Evolutionary conservation across 2,329 filamentous ascomycete genomes (phyloP).

Genomic region (Sclerotinia spermophila): DNA sequence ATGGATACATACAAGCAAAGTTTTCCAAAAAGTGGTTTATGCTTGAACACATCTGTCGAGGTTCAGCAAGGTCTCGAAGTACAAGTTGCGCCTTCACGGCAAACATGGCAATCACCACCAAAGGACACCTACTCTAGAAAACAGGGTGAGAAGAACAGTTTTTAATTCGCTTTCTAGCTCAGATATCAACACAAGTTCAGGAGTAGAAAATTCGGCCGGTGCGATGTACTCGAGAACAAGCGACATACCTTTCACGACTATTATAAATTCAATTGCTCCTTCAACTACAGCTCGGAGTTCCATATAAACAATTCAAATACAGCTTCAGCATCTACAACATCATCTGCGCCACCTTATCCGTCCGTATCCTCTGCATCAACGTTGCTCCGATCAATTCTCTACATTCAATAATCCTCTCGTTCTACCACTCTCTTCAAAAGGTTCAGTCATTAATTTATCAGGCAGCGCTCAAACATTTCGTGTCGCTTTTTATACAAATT

Average conservation of each 20-base stretch:
- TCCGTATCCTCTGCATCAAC: neutral
- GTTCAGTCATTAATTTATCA: neutral
- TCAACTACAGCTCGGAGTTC: neutral
- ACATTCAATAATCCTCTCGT: neutral
- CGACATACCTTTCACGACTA: neutral
- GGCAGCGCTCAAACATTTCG: conserved; percentile 4
- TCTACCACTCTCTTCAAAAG: neutral
- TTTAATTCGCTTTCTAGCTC: neutral
- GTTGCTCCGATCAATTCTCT: neutral
- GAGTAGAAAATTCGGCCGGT: neutral
- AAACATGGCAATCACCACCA: neutral
- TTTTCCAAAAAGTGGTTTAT: neutral
- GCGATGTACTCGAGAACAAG: neutral
- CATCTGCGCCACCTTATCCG: neutral
- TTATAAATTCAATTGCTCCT: neutral
- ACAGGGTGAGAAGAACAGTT: neutral
- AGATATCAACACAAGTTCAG: neutral
- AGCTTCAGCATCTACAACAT: neutral
- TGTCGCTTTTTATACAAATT: conserved; percentile 18
- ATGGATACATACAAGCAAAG: neutral
- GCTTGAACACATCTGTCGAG: neutral
- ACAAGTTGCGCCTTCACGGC: neutral
- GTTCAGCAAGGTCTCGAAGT: neutral
- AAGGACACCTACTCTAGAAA: neutral
- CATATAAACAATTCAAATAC: neutral